Base-by-base conservation (phyloP, 2,329 filamentous ascomycete genomes). In the Ceratocystis colombiana region DNA sequence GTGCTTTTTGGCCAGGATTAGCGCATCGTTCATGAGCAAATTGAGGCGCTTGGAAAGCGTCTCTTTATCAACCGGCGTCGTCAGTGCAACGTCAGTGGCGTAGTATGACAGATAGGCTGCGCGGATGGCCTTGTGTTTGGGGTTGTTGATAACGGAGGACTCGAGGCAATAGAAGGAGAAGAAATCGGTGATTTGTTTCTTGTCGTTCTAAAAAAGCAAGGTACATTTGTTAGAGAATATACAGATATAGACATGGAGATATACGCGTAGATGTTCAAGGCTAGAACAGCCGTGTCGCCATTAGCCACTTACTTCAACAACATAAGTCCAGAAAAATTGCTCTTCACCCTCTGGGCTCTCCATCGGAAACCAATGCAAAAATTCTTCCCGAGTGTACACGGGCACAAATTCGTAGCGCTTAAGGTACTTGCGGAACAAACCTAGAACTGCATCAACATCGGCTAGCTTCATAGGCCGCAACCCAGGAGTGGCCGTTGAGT, bases 41-140 rank as follows among this genome's bases (percentile, higher is more conserved):
- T 95, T 92, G 69, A 99, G 82, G 30, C 93, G 86, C n/a, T 80
- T 78, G 77, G 92, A 92, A 70, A 95, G 80, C 37, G 84, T 84
- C 17, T 75, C 66, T 70, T 78, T 81, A 71, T 84, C 77, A 7
- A 79, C 72, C 3, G 84, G 79, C 55, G 79, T 76, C 2, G 77
- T 73, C 70, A 96, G 88, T 10, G 87, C 93, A 4, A 83, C 79
- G 72, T 96, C 90, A 5, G 88, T 88, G 67, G 89, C 94, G 74
- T 99, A 99, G 81, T 99, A 99, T 79, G 93, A 99, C 66, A 97
- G 83, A 76, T 99, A 99, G 37, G 94, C 94, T 2, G 93, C 94
- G 70, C 87, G 88, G 72, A 99, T 86, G 67, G 85, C 84, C 68
- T 85, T 82, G 77, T 96, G 88, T 74, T 89, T 89, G 59, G 84